A percentile compares a stretch with the other conserved stretches of the same genome.
Evolutionary conservation across 306 rosid species (phyloP).

Genomic region (Trifolium fragiferum): DNA sequence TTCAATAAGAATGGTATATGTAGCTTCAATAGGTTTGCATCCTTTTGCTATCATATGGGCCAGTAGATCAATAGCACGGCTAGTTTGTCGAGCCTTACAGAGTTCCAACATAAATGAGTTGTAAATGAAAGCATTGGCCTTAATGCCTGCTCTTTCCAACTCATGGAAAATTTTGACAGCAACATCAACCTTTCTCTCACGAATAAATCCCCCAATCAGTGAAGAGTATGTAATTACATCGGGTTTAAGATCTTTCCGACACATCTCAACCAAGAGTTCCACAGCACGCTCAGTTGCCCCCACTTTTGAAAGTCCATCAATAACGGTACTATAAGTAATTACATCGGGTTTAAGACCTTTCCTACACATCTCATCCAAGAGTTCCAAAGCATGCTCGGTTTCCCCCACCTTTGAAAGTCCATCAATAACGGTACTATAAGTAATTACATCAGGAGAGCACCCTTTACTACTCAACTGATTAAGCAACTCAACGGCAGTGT

Average conservation of each 20-base stretch:
- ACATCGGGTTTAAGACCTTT: conserved; percentile 89
- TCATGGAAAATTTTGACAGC: conserved; percentile 71
- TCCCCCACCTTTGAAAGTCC: conserved; percentile 87
- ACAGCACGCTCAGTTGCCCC: conserved; percentile 75
- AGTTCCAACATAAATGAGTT: conserved; percentile 83
- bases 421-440: conserved; percentile 87
- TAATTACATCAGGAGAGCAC: conserved; percentile 85
- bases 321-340: conserved; percentile 87
- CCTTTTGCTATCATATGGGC: conserved; percentile 72
- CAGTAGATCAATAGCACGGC: conserved; percentile 83
- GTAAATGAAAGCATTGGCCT: conserved; percentile 67
- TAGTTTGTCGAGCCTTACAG: conserved; percentile 73
- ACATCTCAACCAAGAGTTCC: conserved; percentile 81
- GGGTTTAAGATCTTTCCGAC: conserved; percentile 75
- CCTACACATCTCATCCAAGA: conserved; percentile 76
- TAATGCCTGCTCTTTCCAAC: conserved; percentile 64
- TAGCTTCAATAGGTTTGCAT: conserved; percentile 85
- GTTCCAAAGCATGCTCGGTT: conserved; percentile 68
- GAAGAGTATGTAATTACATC: conserved; percentile 83
- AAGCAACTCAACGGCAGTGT: conserved; percentile 80
- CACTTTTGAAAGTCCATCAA: conserved; percentile 85
- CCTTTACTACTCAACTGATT: conserved; percentile 82
- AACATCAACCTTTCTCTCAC: conserved; percentile 80
- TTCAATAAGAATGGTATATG: conserved; percentile 88
- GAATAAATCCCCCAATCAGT: conserved; percentile 77